A percentile compares a stretch with the other conserved stretches of the same genome.
These are phyloP conservation scores for Cyberlindnera suaveolens DNA, from an alignment of 805 yeast species.

Conservation along the genomic window DNA sequence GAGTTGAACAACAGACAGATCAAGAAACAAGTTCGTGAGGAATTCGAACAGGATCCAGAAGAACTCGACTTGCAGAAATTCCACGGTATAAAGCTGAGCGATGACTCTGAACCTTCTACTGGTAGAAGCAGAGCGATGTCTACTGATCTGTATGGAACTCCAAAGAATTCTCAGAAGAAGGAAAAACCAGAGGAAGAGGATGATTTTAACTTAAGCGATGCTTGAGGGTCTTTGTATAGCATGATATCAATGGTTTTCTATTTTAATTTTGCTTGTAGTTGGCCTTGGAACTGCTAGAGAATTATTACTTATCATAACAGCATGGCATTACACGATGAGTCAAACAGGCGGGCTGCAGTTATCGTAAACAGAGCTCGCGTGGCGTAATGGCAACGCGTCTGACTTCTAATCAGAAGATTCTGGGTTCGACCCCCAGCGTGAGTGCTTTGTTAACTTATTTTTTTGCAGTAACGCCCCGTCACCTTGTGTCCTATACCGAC, in stretches of 20 bases:
- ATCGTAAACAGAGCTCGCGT: constrained; percentile 33
- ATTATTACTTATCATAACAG: no score
- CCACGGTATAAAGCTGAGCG: constrained; percentile 40
- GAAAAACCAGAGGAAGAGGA: constrained; percentile 28
- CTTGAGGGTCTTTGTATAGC: not conserved
- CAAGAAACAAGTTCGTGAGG: constrained; percentile 21
- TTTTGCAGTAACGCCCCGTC: not conserved
- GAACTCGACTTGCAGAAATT: constrained; percentile 43
- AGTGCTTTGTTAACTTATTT: constrained; percentile 29
- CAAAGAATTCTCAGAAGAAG: constrained; percentile 8
- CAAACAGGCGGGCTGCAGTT: no score
- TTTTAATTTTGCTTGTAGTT: no score
- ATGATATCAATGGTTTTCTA: not conserved
- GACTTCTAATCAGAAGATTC: constrained; percentile 50
- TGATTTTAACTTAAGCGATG: constrained; percentile 35
- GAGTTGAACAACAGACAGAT: constrained; percentile 16
- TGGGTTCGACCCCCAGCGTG: constrained; percentile 53
- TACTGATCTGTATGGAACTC: constrained; percentile 23
- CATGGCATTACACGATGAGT: no score
- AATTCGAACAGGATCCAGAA: constrained; percentile 49
- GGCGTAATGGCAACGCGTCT: constrained; percentile 55
- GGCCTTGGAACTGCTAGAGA: no score
- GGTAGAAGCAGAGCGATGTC: constrained; percentile 24
- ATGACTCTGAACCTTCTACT: constrained; percentile 17
- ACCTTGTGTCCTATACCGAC: not conserved